Conservation (phyloP, 306 rosid genomes). For the Rubus idaeus region DNA sequence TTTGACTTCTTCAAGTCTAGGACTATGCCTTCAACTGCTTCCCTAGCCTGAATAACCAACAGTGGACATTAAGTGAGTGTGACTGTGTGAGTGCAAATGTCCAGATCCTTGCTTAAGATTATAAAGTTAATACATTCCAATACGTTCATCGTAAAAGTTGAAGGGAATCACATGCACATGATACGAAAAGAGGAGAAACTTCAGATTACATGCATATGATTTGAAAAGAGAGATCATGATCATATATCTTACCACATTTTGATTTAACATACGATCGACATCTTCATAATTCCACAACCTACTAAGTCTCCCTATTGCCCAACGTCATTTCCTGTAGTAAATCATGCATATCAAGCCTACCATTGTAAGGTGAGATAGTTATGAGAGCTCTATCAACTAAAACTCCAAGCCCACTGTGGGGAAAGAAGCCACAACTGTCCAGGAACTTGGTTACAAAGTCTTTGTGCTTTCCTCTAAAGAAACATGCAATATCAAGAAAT, state of each 20-base stretch:
- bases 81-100: neutral
- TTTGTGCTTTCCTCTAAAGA: slow-evolving; percentile 49
- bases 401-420: slow-evolving; percentile 29
- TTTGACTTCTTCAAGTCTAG: neutral
- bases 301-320: neutral
- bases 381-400: neutral
- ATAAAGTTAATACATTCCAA: too few species aligned
- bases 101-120: too few species aligned
- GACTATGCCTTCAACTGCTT: slow-evolving; percentile 18
- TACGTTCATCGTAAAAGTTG: too few species aligned
- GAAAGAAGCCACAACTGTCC: slow-evolving; percentile 20
- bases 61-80: neutral
- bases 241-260: neutral
- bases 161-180: too few species aligned
- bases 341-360: slow-evolving; percentile 9
- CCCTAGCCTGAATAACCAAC: slow-evolving; percentile 15
- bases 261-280: neutral
- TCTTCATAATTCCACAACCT: neutral
- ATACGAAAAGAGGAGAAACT: too few species aligned
- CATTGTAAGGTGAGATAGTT: slow-evolving; percentile 25
- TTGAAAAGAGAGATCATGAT: too few species aligned
- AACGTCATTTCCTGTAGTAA: too few species aligned
- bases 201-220: too few species aligned
- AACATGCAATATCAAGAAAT: slow-evolving; percentile 33
- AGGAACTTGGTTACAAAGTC: slow-evolving; percentile 15